Evolutionary conservation across 495 filamentous ascomycete species (phyloP).

Genomic region (Hypoxylon lienhwacheense): DNA sequence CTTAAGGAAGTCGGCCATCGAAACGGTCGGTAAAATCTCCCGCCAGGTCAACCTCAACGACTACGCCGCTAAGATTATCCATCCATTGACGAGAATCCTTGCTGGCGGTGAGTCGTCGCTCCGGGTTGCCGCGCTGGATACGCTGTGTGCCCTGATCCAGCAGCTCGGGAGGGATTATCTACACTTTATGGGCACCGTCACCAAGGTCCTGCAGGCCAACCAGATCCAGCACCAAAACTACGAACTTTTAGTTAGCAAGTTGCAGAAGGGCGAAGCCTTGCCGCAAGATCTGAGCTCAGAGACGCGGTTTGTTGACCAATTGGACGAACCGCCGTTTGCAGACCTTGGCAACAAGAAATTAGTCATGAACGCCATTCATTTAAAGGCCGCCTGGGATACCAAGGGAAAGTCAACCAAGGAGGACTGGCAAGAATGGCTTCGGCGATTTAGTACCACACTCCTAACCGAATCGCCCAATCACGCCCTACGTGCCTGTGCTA

Average conservation of each 20-base stretch:
- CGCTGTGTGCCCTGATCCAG: constrained; percentile 90
- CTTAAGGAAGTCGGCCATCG: constrained; percentile 85
- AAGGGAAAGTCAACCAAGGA: constrained; percentile 92
- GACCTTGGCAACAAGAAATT: constrained; percentile 92
- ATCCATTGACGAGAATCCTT: constrained; percentile 81
- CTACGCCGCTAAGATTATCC: constrained; percentile 91
- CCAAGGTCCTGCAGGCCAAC: constrained; percentile 69
- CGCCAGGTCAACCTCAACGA: constrained; percentile 97
- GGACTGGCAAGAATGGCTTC: constrained; percentile 99
- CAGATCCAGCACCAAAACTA: constrained; percentile 85
- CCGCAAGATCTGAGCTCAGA: constrained; percentile 93
- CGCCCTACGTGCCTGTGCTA: constrained; percentile 88
- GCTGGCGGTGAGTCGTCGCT: constrained; percentile 68
- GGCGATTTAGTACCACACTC: constrained; percentile 91
- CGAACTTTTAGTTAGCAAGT: constrained; percentile 82
- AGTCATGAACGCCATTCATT: constrained; percentile 92
- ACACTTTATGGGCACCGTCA: constrained; percentile 88
- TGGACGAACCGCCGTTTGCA: constrained; percentile 74
- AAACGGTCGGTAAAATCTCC: constrained; percentile 91
- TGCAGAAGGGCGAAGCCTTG: constrained; percentile 90
- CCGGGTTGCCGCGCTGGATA: constrained; percentile 87
- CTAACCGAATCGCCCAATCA: constrained; percentile 95
- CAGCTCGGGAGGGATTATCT: constrained; percentile 94
- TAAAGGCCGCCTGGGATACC: constrained; percentile 97
- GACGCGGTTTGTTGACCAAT: constrained; percentile 74